phyloP scores from a whole-genome alignment of 2,329 filamentous ascomycete genomes.

The Penicillium thymicola region DNA sequence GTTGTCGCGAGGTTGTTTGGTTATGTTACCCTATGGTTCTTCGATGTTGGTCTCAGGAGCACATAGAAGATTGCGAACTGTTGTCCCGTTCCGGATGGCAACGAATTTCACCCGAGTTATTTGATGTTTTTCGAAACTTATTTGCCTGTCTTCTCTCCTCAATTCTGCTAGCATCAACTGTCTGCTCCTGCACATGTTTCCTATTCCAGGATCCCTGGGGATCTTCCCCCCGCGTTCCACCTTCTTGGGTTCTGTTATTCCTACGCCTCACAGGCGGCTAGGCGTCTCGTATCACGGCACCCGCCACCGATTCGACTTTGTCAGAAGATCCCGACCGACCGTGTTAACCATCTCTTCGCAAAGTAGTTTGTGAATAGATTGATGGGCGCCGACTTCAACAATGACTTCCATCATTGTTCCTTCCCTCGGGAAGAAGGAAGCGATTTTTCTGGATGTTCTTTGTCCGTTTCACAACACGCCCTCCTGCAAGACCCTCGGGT shows the following conservation, averaged over 20 bases:
- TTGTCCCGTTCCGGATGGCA: slow-evolving; percentile 38
- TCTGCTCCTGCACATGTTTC: slow-evolving; percentile 50
- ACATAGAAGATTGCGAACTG: slow-evolving; percentile 32
- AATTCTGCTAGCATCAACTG: slow-evolving; percentile 13
- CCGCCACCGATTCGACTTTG: slow-evolving; percentile 52
- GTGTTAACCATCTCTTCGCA: slow-evolving; percentile 63
- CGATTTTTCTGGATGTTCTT: slow-evolving; percentile 97
- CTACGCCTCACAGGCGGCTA: slow-evolving; percentile 22
- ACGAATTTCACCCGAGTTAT: slow-evolving; percentile 18
- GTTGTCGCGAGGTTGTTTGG: slow-evolving; percentile 55
- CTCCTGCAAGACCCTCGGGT: slow-evolving; percentile 48
- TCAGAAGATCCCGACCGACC: slow-evolving; percentile 56
- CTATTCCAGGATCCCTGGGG: slow-evolving; percentile 41
- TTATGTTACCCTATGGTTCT: slow-evolving; percentile 39
- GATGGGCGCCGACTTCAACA: slow-evolving; percentile 55
- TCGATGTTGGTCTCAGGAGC: slow-evolving; percentile 29
- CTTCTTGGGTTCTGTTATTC: slow-evolving; percentile 25
- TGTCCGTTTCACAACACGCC: slow-evolving; percentile 72
- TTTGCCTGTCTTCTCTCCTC: slow-evolving; percentile 13
- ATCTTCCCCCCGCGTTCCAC: slow-evolving; percentile 40
- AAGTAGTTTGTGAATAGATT: slow-evolving; percentile 51
- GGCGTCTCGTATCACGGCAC: slow-evolving; percentile 53
- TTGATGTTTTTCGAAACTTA: slow-evolving; percentile 19
- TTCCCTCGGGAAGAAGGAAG: slow-evolving; percentile 49
- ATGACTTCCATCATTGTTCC: slow-evolving; percentile 28